Evolutionary conservation across 306 rosid species (phyloP).

Genomic region (Citrullus colocynthis): DNA sequence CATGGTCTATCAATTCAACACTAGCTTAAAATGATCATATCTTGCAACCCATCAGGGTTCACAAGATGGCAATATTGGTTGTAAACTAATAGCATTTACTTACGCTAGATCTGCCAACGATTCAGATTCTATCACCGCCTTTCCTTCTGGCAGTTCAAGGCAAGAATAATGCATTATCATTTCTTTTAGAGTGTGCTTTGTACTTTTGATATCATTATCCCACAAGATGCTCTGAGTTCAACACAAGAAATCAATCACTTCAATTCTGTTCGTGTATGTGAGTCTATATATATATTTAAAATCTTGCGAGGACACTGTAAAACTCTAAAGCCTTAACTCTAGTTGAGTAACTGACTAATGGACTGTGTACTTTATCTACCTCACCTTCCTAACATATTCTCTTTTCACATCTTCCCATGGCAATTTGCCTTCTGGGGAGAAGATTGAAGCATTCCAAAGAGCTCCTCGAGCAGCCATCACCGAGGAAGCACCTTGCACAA

Average conservation of each 20-base stretch:
- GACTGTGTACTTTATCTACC: neutral
- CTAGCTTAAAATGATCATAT: neutral
- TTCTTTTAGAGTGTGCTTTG: slow-evolving; percentile 68
- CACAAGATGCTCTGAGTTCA: slow-evolving; percentile 71
- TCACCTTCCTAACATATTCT: slow-evolving; percentile 70
- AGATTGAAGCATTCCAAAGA: slow-evolving; percentile 87
- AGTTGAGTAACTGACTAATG: neutral
- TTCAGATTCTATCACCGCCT: slow-evolving; percentile 59
- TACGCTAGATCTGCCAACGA: slow-evolving; percentile 66
- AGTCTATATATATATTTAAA: neutral
- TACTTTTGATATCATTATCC: slow-evolving; percentile 83
- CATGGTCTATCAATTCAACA: neutral
- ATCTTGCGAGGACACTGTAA: neutral
- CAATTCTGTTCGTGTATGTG: neutral
- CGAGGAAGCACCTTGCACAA: slow-evolving; percentile 57
- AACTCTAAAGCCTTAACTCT: neutral
- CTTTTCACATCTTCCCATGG: slow-evolving; percentile 50
- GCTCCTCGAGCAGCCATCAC: slow-evolving; percentile 96
- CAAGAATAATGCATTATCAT: slow-evolving; percentile 63
- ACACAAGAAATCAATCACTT: slow-evolving; percentile 5
- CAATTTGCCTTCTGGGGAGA: slow-evolving; percentile 46
- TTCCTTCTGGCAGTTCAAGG: slow-evolving; percentile 73
- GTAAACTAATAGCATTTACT: slow-evolving; percentile 20
- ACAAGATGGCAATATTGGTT: neutral
- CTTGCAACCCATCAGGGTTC: neutral